Evolutionary conservation across 768 basidiomycete species (phyloP).

Genomic region (Mycena polygramma): DNA sequence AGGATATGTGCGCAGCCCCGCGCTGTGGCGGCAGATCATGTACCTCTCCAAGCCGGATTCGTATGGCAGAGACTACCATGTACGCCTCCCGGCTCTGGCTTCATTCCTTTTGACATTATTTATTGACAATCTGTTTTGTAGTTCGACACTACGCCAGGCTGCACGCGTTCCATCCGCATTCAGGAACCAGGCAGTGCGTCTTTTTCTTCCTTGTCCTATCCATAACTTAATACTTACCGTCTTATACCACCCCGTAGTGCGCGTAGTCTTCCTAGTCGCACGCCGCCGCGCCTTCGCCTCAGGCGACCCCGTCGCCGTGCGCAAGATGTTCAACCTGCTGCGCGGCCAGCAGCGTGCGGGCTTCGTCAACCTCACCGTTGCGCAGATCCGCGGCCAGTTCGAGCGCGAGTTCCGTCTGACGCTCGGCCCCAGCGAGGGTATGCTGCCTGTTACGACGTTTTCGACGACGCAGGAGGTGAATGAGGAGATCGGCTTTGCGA

Average conservation of each 20-base stretch:
- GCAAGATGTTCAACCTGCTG: constrained; percentile 6
- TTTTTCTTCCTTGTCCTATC: not conserved
- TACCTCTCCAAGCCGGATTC: not conserved
- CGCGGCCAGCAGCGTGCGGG: not conserved
- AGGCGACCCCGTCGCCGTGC: constrained; percentile 10
- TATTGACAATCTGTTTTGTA: not conserved
- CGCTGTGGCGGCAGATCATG: not conserved
- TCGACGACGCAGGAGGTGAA: not conserved
- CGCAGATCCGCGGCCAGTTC: constrained; percentile 12
- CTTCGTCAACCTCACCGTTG: not conserved
- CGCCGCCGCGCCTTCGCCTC: constrained; percentile 27
- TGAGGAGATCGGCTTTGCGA: not conserved
- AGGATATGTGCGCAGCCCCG: not conserved
- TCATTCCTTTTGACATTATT: not conserved
- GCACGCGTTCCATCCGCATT: constrained; percentile 15
- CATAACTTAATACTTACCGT: too few relatives aligned
- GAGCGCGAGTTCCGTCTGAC: constrained; percentile 23
- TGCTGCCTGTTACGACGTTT: not conserved
- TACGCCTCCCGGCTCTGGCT: not conserved
- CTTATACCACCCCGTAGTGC: too few relatives aligned
- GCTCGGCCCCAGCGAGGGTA: not conserved
- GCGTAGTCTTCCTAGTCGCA: constrained; percentile 12
- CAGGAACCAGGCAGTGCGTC: constrained; percentile 2
- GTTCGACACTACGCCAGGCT: not conserved
- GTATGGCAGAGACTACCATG: not conserved